Evolutionary conservation across 371 early-diverging fungal species (phyloP).

Genomic region (Mortierella sp.): DNA sequence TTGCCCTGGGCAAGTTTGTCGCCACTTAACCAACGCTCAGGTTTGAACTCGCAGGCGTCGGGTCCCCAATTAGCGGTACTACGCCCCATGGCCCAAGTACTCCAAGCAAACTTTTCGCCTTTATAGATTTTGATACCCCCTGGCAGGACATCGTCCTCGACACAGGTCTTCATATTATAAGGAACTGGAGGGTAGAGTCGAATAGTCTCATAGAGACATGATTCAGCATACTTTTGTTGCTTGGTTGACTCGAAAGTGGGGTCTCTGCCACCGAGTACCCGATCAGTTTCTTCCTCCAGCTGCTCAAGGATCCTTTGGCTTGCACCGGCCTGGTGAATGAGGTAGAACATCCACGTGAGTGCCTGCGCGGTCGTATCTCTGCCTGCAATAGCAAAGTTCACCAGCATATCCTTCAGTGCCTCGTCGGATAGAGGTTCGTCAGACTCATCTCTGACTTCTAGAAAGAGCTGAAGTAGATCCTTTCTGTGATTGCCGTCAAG

Average conservation of each 20-base stretch:
- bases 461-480: constrained; percentile 72
- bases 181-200: constrained; percentile 82
- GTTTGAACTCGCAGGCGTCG: constrained; percentile 64
- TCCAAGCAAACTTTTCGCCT: constrained; percentile 65
- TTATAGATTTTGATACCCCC: constrained; percentile 70
- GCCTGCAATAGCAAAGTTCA: constrained; percentile 67
- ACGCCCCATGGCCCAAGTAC: constrained; percentile 63
- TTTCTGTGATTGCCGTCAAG: constrained; percentile 10
- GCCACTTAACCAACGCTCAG: constrained; percentile 68
- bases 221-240: constrained; percentile 66
- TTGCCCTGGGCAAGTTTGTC: constrained; percentile 51
- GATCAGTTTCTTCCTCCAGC: constrained; percentile 65
- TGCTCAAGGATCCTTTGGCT: constrained; percentile 59
- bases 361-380: constrained; percentile 81
- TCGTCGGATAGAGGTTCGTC: constrained; percentile 60
- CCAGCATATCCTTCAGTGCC: constrained; percentile 67
- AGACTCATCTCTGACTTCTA: constrained; percentile 62
- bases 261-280: constrained; percentile 52
- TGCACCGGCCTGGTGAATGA: constrained; percentile 55
- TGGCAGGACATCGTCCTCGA: constrained; percentile 74
- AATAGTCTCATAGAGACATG: constrained; percentile 74
- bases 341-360: constrained; percentile 74
- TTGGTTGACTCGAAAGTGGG: constrained; percentile 59
- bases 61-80: constrained; percentile 67
- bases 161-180: constrained; percentile 68